Evolutionary conservation across 345 rosid species (phyloP), one percentile per base, ranked within the genome.

Genomic region (Hevea brasiliensis): DNA sequence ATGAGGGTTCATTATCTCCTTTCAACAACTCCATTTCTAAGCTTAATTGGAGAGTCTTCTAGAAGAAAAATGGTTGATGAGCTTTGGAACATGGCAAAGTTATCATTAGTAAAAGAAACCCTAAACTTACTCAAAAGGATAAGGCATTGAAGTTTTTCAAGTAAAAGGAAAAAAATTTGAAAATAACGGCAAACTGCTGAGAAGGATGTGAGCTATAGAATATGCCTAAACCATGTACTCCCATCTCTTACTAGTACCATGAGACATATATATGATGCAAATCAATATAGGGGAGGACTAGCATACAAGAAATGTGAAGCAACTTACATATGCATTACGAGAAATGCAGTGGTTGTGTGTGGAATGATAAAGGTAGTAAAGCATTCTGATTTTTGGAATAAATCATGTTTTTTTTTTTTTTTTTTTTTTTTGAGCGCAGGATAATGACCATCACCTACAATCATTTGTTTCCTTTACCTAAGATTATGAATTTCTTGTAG

Each of bases 101-200:
- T 15, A 20, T 47, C 50, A 21, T 13, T 5, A 53, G 50, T 14
- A 37, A 8, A n/a, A 50, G 29, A 51, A 66, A 47, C 47, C 40
- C 44, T 26, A 24, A 26, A 50, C 18, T 65, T 45, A 71, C 59
- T 35, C 21, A 26, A 23, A 12, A 9, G n/a, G 20, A 65, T 21
- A 35, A 1, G 37, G 37, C 2, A n/a, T n/a, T 32, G 37, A 8
- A 6, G 29, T 3, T 2, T 20, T 29, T 91, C 85, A 92, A 66
- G 98, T 94, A 79, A 90, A 92, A 29, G 98, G 98, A 71, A 89
- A 91, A 82, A 92, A 91, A 83, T 91, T 95, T 18, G 98, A 82
- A 81, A 94, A 90, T 72, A 92, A n/a, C n/a, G n/a, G 94, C 74
- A 90, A 72, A 80, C 90, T 82, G 60, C 97, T 97, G 2, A 92